phyloP scores from a whole-genome alignment of 169 alveolate genomes.

The Eimeria mitis region DNA sequence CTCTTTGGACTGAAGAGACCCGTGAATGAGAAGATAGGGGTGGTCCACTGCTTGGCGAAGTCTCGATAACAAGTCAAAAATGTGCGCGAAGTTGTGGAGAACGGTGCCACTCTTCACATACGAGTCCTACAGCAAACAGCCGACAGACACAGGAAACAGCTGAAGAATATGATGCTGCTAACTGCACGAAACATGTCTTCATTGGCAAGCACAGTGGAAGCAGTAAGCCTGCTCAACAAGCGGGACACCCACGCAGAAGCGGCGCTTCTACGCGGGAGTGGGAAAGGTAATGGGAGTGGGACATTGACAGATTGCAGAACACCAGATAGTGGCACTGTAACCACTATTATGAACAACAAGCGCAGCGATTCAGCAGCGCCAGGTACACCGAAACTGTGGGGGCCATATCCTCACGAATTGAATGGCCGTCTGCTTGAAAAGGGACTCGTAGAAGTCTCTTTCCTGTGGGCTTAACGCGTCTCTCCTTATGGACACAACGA shows the following conservation, averaged over 20 bases:
- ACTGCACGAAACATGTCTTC: not conserved
- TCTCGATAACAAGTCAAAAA: constrained; percentile 93
- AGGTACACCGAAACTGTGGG: constrained; percentile 15
- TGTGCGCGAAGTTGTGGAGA: constrained; percentile 94
- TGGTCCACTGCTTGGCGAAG: constrained; percentile 96
- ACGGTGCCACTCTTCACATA: constrained; percentile 91
- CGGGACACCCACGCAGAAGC: not conserved
- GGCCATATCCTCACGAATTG: constrained; percentile 82
- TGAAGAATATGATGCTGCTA: not conserved
- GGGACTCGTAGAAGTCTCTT: constrained; percentile 90
- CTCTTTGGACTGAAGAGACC: constrained; percentile 87
- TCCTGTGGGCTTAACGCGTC: constrained; percentile 90
- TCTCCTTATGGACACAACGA: constrained; percentile 88
- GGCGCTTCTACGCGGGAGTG: not conserved
- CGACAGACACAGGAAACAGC: not conserved
- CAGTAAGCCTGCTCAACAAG: not conserved
- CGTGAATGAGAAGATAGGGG: constrained; percentile 93
- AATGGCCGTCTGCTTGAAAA: constrained; percentile 89
- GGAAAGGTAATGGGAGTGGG: not conserved
- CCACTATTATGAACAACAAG: not conserved
- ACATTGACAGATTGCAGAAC: not conserved
- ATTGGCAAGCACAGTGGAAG: not conserved
- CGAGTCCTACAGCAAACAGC: constrained; percentile 84
- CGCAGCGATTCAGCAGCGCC: not conserved
- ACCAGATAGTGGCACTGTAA: not conserved